Base-by-base conservation (phyloP, 1,139 yeast genomes). In the Hanseniaspora uvarum region DNA sequence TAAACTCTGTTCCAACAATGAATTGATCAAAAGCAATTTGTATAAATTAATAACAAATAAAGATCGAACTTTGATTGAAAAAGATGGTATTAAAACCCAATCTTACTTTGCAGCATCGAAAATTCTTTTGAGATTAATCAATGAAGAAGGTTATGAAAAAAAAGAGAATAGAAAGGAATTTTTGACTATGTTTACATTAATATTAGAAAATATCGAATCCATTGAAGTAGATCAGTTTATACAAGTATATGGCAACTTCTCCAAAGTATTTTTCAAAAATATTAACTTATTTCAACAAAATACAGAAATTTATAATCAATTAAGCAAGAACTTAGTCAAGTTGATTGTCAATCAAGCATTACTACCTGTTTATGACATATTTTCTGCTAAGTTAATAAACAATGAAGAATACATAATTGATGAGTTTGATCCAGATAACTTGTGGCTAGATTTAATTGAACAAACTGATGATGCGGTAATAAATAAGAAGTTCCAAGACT, bases 361-460 rank as follows among this genome's bases (percentile, higher is more conserved):
- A 1, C 14, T 38, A 3, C 52, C 52, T 19, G n/a, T 47, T 7
- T 47, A 47, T 31, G 34, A 38, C 18, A 47, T 47, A 14, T 47
- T 38, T 16, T 19, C 52, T 19, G 7, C 12, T 21, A 47, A 39
- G 19, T 4, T 47, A 12, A 19, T 21, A 16, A 23, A 21, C 2
- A 31, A 39, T 8, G 38, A 38, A 31, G n/a, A 19, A 23, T 30
- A 19, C 12, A 16, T 31, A 4, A 23, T 47, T 2, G 24, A 38
- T 12, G 39, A 38, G 5, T 47, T 47, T 31, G 52, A 47, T 39
- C 26, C 33, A 5, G 52, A 47, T 10, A 47, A 39, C 16, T 11
- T 47, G 19, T 47, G 52, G 52, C 21, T 47, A 23, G 28, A 38
- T n/a, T 21, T 47, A 24, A 10, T 24, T 18, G 40, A 48, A 23